Evolutionary conservation across 164 flowering plant genomes (phyloP), one percentile per base, ranked within the genome.

Genomic region (Magnolia changhungtana): DNA sequence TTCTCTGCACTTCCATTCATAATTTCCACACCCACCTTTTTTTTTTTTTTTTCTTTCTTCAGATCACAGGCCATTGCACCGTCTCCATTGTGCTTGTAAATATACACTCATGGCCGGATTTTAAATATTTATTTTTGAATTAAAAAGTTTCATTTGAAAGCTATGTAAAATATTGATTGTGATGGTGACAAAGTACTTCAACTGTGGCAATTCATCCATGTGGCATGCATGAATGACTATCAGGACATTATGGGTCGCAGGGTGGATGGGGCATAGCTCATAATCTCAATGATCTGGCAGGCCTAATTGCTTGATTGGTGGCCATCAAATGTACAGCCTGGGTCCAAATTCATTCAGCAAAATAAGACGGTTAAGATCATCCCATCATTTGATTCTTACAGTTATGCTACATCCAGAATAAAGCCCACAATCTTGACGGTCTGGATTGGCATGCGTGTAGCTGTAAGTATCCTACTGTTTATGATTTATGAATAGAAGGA

Each of bases 1-100:
- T 55, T 69, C 23, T 70, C 77, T 20, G 37, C 74, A 51, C 31
- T 52, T 50, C 61, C 74, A n/a, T 51, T 70, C 72, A 13, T 20
- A 45, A 49, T n/a, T 21, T 70, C 72, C 20, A 50, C 69, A 14
- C 18, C 1, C 18, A 16, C 10, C 61, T 55, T 55, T 3, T 11
- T 11, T 55, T 55, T 55, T 11, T 13, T n/a, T n/a, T n/a, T n/a
- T n/a, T 8, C 19, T 18, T 55, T 0, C 61, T 11, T 55, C 45
- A 37, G 7, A 37, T 37, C 45, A 37, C 45, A 4, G 45, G 45
- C 45, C 7, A 37, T 7, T 37, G 45, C 45, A 37, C 45, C 61
- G 10, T 55, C 61, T 10, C 18, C 61, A 9, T 55, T 9, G 61
- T 16, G 18, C 61, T 11, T 16, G 10, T 3, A 16, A 11, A 55